These are phyloP conservation scores for Tetrapisispora taiwanensis DNA, from an alignment of 805 yeast genomes.

Conservation along the genomic window DNA sequence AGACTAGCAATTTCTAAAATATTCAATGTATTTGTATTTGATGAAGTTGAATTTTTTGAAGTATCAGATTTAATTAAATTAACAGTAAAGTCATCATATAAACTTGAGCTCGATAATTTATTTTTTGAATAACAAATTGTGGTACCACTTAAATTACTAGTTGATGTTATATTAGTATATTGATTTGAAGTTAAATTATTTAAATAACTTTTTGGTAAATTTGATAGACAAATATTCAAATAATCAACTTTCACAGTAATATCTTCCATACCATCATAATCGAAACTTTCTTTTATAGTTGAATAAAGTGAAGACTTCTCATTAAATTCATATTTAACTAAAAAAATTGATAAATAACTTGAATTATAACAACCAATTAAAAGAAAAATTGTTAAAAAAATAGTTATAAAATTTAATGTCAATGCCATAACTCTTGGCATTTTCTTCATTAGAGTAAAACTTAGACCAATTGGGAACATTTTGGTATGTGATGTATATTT, in stretches of 20 bases:
- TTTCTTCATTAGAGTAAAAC: slow-evolving; percentile 19
- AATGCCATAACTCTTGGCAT: slow-evolving; percentile 36
- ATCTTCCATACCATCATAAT: slow-evolving; percentile 28
- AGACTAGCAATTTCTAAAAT: slow-evolving; percentile 38
- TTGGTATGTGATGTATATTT: no score
- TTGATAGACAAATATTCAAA: slow-evolving; percentile 44
- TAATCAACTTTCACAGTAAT: slow-evolving; percentile 45
- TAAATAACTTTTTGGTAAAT: slow-evolving; percentile 18
- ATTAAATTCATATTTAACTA: slow-evolving; percentile 42
- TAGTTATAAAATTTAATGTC: slow-evolving; percentile 36
- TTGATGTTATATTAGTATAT: background rate
- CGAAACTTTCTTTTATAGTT: slow-evolving; percentile 32
- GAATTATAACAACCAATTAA: slow-evolving; percentile 44
- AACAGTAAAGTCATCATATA: slow-evolving; percentile 22
- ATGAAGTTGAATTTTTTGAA: slow-evolving; percentile 12
- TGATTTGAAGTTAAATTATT: background rate
- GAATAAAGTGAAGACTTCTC: slow-evolving; percentile 34
- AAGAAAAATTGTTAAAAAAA: slow-evolving; percentile 44
- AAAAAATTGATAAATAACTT: slow-evolving; percentile 40
- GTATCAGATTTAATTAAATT: slow-evolving; percentile 16
- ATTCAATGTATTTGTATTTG: slow-evolving; percentile 25
- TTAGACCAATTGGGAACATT: slow-evolving; percentile 5
- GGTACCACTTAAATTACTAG: background rate
- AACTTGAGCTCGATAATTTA: slow-evolving; percentile 12
- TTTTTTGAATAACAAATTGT: slow-evolving; percentile 23